phyloP scores from a whole-genome alignment of 768 basidiomycete genomes.

The Arthromyces matolae region DNA sequence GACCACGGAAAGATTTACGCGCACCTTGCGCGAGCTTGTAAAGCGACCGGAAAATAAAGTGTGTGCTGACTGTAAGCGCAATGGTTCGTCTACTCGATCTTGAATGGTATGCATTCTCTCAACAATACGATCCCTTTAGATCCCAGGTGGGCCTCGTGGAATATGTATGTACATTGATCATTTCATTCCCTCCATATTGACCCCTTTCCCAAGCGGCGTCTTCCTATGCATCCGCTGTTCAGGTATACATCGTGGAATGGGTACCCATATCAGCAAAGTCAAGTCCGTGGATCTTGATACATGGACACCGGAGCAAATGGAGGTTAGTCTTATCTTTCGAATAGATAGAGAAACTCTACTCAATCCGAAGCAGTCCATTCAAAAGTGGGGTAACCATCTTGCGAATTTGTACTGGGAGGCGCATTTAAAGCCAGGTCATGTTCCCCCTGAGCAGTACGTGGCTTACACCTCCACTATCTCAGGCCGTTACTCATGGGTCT shows the following conservation, averaged over 20 bases:
- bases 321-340: constrained; percentile 40
- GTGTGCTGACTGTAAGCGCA: constrained; percentile 95
- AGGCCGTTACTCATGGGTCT: neutral
- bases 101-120: constrained; percentile 5
- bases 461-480: neutral
- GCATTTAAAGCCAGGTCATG: constrained; percentile 86
- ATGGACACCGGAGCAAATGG: constrained; percentile 98
- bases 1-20: constrained; percentile 75
- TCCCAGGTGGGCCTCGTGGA: constrained; percentile 98
- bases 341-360: neutral
- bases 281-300: constrained; percentile 97
- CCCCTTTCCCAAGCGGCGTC: constrained; percentile 57
- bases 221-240: constrained; percentile 97
- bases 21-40: constrained; percentile 80
- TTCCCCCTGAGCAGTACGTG: constrained; percentile 92
- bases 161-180: constrained; percentile 54
- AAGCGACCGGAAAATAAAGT: constrained; percentile 89
- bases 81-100: constrained; percentile 52
- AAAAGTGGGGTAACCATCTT: constrained; percentile 91
- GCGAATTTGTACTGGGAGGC: constrained; percentile 98
- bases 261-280: constrained; percentile 95
- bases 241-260: constrained; percentile 96
- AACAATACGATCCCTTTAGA: constrained; percentile 50
- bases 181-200: constrained; percentile 3
- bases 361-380: constrained; percentile 53